These are phyloP conservation scores for Fomitopsis pinicola DNA, from an alignment of 1,284 basidiomycete species.

Conservation along the genomic window DNA sequence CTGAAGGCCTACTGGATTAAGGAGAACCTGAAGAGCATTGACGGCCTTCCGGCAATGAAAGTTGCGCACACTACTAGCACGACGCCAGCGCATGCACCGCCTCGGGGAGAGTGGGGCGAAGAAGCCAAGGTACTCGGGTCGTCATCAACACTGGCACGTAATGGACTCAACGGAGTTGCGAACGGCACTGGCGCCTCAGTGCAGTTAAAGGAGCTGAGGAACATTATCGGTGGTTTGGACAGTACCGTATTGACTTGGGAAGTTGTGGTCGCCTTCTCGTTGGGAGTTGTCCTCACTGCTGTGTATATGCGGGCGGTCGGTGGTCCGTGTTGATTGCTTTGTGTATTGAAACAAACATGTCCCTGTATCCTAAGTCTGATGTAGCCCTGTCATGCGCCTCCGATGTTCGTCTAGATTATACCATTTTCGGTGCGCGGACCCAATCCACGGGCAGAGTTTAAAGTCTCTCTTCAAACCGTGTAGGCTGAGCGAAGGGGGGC, in stretches of 20 bases:
- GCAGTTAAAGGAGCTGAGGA: background rate
- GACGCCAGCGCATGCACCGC: constrained; percentile 9
- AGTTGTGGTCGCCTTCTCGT: constrained; percentile 15
- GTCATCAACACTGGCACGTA: background rate
- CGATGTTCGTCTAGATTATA: no score
- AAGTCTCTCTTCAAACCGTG: no score
- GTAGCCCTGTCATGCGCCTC: background rate
- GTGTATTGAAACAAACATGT: background rate
- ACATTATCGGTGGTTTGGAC: background rate
- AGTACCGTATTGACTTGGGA: constrained; percentile 9
- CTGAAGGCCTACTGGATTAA: constrained; percentile 42
- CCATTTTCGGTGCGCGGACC: background rate
- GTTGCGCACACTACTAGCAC: constrained; percentile 9
- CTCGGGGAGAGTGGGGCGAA: constrained; percentile 8
- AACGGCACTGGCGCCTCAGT: background rate
- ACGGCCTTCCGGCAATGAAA: constrained; percentile 36
- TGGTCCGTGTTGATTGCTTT: background rate
- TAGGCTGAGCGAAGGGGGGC: no score
- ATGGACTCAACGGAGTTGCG: no score
- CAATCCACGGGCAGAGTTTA: no score
- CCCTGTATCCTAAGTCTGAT: background rate
- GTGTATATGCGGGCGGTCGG: constrained; percentile 3
- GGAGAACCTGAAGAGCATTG: constrained; percentile 43
- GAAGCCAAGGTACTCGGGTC: background rate
- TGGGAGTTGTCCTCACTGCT: constrained; percentile 16